phyloP scores from a whole-genome alignment of 148 eudicot genomes.

The Camellia sinensis region DNA sequence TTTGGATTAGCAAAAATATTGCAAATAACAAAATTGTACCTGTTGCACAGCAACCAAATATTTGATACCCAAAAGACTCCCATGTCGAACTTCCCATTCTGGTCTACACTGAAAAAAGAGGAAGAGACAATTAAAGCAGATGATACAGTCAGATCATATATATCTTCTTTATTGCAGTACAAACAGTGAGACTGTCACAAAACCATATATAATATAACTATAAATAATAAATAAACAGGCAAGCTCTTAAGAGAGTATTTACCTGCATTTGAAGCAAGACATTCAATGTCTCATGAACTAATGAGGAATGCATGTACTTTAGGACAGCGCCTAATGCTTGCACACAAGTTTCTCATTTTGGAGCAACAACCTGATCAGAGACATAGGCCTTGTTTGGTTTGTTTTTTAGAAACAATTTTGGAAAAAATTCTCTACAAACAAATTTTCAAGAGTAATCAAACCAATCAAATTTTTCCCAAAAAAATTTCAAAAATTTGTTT shows the following conservation, averaged over 20 bases:
- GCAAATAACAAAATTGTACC: conserved; percentile 21
- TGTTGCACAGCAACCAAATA: conserved; percentile 89
- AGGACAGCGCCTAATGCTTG: conserved; percentile 96
- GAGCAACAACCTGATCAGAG: conserved; percentile 99
- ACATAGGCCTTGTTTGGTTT: too few species aligned
- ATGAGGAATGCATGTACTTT: conserved; percentile 79
- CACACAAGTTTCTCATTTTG: conserved; percentile 97
- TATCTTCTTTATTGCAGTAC: neutral
- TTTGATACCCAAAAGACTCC: conserved; percentile 91
- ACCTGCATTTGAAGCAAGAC: conserved; percentile 91
- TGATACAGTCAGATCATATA: conserved; percentile 7
- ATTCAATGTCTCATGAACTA: conserved; percentile 80
- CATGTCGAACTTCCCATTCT: conserved; percentile 99
- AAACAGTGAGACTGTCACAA: neutral
- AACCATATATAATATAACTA: neutral
- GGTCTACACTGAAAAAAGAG: conserved; percentile 64
- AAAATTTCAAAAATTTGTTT: too few species aligned
- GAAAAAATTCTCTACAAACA: too few species aligned
- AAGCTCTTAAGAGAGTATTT: conserved; percentile 5
- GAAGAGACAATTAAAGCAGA: conserved; percentile 21
- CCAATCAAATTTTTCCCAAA: too few species aligned
- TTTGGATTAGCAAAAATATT: neutral
- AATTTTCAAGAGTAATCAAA: too few species aligned
- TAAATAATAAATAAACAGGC: neutral
- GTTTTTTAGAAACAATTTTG: too few species aligned